Conservation (phyloP, 805 yeast species). For the Ogataea saltuana region DNA sequence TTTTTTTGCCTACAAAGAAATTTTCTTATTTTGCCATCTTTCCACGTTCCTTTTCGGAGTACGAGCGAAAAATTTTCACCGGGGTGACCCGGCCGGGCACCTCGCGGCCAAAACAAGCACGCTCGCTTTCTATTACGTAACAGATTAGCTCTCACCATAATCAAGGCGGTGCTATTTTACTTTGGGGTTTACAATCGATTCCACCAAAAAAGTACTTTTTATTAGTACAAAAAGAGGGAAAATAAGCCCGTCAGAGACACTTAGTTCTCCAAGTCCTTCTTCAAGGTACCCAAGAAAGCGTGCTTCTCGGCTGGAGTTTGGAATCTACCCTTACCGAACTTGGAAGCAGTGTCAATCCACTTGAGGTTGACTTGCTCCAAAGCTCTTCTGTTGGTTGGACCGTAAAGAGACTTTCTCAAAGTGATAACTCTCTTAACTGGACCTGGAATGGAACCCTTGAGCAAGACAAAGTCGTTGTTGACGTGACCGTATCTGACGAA, state of each 20-base stretch:
- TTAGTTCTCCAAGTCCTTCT: slow-evolving; percentile 76
- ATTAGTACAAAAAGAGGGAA: slow-evolving; percentile 1
- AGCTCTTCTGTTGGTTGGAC: slow-evolving; percentile 97
- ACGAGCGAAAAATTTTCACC: slow-evolving; percentile 9
- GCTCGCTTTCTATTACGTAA: too few relatives aligned
- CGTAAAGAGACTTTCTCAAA: slow-evolving; percentile 97
- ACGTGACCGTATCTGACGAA: slow-evolving; percentile 99
- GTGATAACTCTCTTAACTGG: slow-evolving; percentile 99
- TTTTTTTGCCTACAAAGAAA: slow-evolving; percentile 4
- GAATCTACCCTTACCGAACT: slow-evolving; percentile 99
- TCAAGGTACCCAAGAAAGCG: slow-evolving; percentile 99
- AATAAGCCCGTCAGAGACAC: slow-evolving; percentile 3
- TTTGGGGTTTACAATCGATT: not conserved
- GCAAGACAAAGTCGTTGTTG: slow-evolving; percentile 95
- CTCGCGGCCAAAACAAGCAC: not conserved
- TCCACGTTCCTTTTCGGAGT: slow-evolving; percentile 10
- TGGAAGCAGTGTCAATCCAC: slow-evolving; percentile 99
- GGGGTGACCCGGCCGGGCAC: slow-evolving; percentile 9
- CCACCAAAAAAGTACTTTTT: not conserved
- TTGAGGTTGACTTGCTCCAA: slow-evolving; percentile 94
- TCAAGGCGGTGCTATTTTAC: not conserved
- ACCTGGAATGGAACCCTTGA: slow-evolving; percentile 99
- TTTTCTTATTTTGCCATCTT: slow-evolving; percentile 6
- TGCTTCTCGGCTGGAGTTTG: slow-evolving; percentile 99
- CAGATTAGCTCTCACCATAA: too few relatives aligned